Evolutionary conservation across 179 eudicot genomes (phyloP).

Genomic region (Monotropa hypopitys): DNA sequence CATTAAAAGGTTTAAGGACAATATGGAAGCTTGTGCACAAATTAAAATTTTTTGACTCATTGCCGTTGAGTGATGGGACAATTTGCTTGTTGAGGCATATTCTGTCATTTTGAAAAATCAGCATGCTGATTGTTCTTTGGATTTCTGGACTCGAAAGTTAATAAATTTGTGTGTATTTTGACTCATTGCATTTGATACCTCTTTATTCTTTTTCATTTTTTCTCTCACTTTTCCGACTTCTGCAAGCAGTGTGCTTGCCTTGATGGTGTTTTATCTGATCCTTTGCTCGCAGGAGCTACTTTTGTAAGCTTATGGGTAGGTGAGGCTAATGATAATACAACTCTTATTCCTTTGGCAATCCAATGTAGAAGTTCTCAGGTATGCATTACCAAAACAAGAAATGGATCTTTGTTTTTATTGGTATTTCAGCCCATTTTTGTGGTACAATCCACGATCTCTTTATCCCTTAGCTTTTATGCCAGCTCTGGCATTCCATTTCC

Average conservation of each 20-base stretch:
- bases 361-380: slow-evolving; percentile 42
- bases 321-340: slow-evolving; percentile 32
- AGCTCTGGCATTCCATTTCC: neutral
- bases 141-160: neutral
- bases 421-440: neutral
- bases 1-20: neutral
- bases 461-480: neutral
- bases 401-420: neutral
- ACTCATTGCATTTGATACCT: neutral
- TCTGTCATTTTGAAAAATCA: neutral
- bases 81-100: neutral
- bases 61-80: neutral
- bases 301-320: slow-evolving; percentile 65
- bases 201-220: neutral
- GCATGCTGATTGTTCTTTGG: neutral
- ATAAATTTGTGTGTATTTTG: neutral
- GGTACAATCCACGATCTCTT: neutral
- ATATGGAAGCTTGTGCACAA: neutral
- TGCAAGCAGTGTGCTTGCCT: neutral
- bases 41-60: neutral
- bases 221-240: neutral
- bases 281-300: slow-evolving; percentile 36
- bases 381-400: slow-evolving; percentile 12
- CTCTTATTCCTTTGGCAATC: slow-evolving; percentile 49
- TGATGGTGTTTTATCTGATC: slow-evolving; percentile 3